Evolutionary conservation across 495 filamentous ascomycete genomes (phyloP), one percentile per base, ranked within the genome.

Genomic region (Pseudoneurospora amorphoporcata): DNA sequence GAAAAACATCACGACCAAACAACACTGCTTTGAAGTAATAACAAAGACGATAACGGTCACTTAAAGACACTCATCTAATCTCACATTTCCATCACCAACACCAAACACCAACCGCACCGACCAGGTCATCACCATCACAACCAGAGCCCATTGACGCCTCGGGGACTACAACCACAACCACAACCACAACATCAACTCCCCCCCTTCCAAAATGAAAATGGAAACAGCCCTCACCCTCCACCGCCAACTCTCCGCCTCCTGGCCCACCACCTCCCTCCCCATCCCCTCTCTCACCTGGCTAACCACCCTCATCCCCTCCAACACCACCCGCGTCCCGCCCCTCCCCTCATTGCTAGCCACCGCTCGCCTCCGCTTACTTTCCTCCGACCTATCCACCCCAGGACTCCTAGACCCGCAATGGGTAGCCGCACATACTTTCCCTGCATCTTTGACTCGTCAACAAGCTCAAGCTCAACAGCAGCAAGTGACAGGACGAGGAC

Each of bases 331-430:
- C 71, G 78, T 71, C 68, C 81, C 81, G 23, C 91, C 94, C 6
- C 78, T 94, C 35, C 85, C 89, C 16, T 89, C 91, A 14, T 86
- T 98, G 19, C 83, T 90, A 69, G 90, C 92, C 65, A 96, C 95
- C 17, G 91, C 93, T 17, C 87, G 91, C 53, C 91, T 92, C 78
- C 94, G 94, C 70, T 80, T 98, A 35, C 88, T 97, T 8, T 86
- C 90, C 61, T 88, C 90, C 32, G 92, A 98, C 83, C 86, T 97
- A 65, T 89, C 89, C 6, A 82, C 84, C 3, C 87, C 91, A 1
- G 82, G 88, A 42, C 82, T 90, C 6, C 80, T 86, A 8, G 82
- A 85, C 69, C 12, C 75, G 69, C 1, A 43, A 70, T 75, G 81
- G 19, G 77, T 82, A 17, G 78, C 88, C 0, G 72, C 83, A 4